These are phyloP conservation scores for Baorangia bicolor DNA, from an alignment of 768 basidiomycete genomes.

Conservation along the genomic window DNA sequence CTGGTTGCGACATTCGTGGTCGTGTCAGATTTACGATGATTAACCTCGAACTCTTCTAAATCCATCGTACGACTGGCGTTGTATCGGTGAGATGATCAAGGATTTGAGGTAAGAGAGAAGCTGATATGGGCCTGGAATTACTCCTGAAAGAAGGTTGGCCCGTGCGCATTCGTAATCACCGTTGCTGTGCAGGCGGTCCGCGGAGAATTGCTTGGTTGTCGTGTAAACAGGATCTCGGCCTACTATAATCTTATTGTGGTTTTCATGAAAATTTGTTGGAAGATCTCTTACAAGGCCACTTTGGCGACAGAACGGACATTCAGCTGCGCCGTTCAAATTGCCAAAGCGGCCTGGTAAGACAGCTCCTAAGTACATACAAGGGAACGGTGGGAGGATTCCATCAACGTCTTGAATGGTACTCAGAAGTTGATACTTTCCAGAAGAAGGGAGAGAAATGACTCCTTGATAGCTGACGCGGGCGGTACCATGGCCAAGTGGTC, in stretches of 20 bases:
- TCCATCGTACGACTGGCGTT: conserved; percentile 30
- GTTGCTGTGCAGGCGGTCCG: conserved; percentile 10
- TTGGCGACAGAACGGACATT: conserved; percentile 1
- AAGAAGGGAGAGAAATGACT: background rate
- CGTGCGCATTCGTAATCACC: conserved; percentile 12
- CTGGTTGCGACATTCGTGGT: background rate
- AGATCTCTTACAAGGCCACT: conserved; percentile 10
- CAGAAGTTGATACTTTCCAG: background rate
- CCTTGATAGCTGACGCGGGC: background rate
- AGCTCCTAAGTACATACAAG: conserved; percentile 1
- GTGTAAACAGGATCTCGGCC: background rate
- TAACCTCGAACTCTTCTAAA: conserved; percentile 38
- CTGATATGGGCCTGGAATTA: background rate
- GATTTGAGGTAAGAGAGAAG: background rate
- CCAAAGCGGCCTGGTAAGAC: conserved; percentile 4
- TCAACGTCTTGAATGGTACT: background rate
- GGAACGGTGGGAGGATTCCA: background rate
- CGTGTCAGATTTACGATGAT: background rate
- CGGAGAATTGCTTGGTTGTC: background rate
- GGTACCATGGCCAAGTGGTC: no score
- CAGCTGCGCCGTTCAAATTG: background rate
- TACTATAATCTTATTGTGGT: background rate
- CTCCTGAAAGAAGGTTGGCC: conserved; percentile 8
- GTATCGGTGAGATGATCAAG: background rate
- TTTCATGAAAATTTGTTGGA: background rate